Conservation (phyloP, 495 filamentous ascomycete species). For the Penicillium malachiteum region DNA sequence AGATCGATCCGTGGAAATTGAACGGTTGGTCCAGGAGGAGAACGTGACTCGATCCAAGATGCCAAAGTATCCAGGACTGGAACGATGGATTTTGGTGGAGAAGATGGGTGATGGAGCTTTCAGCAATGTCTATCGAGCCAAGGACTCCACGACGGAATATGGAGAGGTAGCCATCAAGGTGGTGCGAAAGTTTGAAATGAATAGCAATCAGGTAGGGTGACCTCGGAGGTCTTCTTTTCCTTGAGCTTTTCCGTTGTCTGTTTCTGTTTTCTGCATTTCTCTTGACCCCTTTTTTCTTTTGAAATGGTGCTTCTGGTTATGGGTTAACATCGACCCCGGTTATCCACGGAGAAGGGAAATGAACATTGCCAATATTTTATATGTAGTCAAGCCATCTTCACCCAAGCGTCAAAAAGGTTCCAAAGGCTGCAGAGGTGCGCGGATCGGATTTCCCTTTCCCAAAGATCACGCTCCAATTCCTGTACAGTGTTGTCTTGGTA, state of each 20-base stretch:
- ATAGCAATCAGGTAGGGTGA: constrained; percentile 82
- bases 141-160: constrained; percentile 64
- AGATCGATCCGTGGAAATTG: constrained; percentile 58
- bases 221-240: constrained; percentile 16
- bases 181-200: constrained; percentile 98
- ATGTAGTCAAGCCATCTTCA: constrained; percentile 74
- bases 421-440: constrained; percentile 97
- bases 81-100: constrained; percentile 84
- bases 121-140: constrained; percentile 94
- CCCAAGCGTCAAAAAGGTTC: constrained; percentile 90
- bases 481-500: constrained; percentile 12
- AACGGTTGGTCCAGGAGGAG: constrained; percentile 88
- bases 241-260: constrained; percentile 17
- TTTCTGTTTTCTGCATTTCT: constrained; percentile 16
- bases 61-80: constrained; percentile 87
- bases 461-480: constrained; percentile 20
- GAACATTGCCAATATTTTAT: constrained; percentile 38
- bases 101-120: constrained; percentile 99
- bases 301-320: neutral
- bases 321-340: constrained; percentile 1
- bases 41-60: constrained; percentile 78
- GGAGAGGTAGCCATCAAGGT: constrained; percentile 97
- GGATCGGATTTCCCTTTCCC: constrained; percentile 39
- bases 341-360: constrained; percentile 1
- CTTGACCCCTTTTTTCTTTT: too few species aligned